Percentiles rank a stretch among this genome's conserved stretches.
These are phyloP conservation scores for Truncatella angustata DNA, from an alignment of 2,329 filamentous ascomycete species.

Conservation along the genomic window DNA sequence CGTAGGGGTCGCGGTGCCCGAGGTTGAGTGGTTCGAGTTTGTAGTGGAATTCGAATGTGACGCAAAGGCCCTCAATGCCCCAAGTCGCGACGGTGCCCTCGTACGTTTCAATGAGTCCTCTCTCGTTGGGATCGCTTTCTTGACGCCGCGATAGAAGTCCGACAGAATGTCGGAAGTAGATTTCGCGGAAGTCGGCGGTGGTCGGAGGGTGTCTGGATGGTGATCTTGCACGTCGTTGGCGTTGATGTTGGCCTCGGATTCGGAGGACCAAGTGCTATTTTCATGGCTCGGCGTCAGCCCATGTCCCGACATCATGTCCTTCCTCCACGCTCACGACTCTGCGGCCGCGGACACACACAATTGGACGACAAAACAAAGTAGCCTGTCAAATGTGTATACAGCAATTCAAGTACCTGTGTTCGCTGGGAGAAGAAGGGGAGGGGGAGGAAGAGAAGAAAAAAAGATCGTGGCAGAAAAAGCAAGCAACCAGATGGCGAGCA, in stretches of 20 bases:
- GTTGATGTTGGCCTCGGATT: constrained; percentile 40
- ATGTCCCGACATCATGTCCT: constrained; percentile 22
- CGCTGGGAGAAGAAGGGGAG: background rate
- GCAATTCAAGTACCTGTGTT: background rate
- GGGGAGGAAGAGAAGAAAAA: background rate
- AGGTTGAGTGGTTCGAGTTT: constrained; percentile 11
- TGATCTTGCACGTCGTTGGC: constrained; percentile 27
- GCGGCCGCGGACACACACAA: background rate
- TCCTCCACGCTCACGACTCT: constrained; percentile 13
- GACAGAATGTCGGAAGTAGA: constrained; percentile 48
- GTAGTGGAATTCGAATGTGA: constrained; percentile 8
- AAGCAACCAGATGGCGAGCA: background rate
- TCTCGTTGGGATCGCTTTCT: constrained; percentile 39
- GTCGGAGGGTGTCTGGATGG: constrained; percentile 20
- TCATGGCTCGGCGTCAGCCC: constrained; percentile 27
- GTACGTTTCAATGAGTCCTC: constrained; percentile 42
- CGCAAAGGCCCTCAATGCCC: constrained; percentile 32
- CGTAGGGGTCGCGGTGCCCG: background rate
- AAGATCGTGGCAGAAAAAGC: background rate
- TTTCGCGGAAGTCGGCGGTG: constrained; percentile 30
- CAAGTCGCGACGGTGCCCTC: constrained; percentile 42
- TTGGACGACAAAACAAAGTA: background rate
- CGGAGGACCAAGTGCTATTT: constrained; percentile 34
- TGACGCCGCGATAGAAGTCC: constrained; percentile 51
- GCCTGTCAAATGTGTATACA: background rate